These are phyloP conservation scores for Solanum bulbocastanum DNA, from an alignment of 257 asterid species.

Conservation along the genomic window DNA sequence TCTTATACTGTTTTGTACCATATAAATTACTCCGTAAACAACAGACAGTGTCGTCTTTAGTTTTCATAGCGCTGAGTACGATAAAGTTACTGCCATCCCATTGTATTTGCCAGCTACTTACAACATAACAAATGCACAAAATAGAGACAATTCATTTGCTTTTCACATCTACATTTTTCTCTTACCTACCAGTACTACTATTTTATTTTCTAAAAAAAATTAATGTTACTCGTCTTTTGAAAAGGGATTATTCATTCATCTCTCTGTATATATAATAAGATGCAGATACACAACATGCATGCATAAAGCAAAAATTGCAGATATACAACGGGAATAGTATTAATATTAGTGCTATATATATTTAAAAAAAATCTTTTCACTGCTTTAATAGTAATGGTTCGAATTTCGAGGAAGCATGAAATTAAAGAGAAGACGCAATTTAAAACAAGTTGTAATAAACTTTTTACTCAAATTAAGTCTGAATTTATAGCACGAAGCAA, in stretches of 20 bases:
- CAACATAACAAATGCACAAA: not conserved
- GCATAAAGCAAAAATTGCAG: not conserved
- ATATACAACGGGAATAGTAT: not conserved
- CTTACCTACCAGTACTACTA: not conserved
- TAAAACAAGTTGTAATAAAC: not conserved
- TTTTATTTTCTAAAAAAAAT: not conserved
- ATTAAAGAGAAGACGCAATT: not conserved
- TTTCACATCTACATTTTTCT: not conserved
- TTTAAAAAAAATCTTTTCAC: not conserved
- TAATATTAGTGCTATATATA: not conserved
- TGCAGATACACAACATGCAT: not conserved
- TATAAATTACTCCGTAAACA: not conserved
- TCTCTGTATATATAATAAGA: not conserved
- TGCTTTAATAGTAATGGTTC: not conserved
- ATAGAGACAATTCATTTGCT: not conserved
- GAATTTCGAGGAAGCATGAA: not conserved
- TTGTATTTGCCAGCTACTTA: not conserved
- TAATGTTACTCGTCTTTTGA: not conserved
- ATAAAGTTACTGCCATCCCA: constrained; percentile 1
- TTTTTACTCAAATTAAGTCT: not conserved
- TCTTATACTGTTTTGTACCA: not conserved
- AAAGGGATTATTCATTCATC: not conserved
- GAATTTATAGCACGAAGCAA: not conserved
- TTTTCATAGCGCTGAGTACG: not conserved
- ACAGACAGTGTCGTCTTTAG: not conserved